Percentiles rank a stretch among this genome's conserved stretches.
Evolutionary conservation across 1,284 basidiomycete species (phyloP).

Genomic region (Phellopilus nigrolimitatus): DNA sequence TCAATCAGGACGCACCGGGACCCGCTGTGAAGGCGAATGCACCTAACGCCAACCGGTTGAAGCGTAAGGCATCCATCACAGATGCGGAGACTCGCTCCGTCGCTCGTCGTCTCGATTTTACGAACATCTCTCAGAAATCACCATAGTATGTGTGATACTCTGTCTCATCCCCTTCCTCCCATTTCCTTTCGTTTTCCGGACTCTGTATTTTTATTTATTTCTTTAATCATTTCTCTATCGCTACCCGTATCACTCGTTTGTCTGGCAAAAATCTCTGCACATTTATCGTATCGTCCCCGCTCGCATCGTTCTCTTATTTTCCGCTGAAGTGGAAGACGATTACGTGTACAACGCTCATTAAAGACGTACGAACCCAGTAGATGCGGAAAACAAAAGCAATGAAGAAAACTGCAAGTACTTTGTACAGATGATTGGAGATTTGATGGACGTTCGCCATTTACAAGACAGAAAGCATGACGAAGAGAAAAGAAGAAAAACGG

Average conservation of each 20-base stretch:
- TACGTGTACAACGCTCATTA: conserved; percentile 10
- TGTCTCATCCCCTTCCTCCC: neutral
- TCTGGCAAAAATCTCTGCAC: too few relatives aligned
- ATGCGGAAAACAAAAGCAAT: neutral
- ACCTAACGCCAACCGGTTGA: conserved; percentile 39
- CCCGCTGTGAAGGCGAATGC: conserved; percentile 32
- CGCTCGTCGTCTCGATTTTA: conserved; percentile 46
- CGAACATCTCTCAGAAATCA: conserved; percentile 23
- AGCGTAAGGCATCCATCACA: conserved; percentile 40
- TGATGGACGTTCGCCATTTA: neutral
- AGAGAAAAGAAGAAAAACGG: neutral
- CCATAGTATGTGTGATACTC: conserved; percentile 8
- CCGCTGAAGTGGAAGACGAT: conserved; percentile 7
- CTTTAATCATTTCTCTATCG: conserved; percentile 14
- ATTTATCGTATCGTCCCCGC: conserved; percentile 1
- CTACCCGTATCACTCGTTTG: too few relatives aligned
- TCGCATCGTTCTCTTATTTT: conserved; percentile 13
- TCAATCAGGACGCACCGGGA: conserved; percentile 37
- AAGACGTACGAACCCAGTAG: neutral
- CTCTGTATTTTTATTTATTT: conserved; percentile 2
- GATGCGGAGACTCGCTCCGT: conserved; percentile 38
- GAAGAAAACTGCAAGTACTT: neutral
- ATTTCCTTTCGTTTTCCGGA: neutral
- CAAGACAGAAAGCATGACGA: neutral
- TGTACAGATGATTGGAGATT: neutral